Evolutionary conservation across 768 basidiomycete species (phyloP), one percentile per base, ranked within the genome.

Genomic region (Chalciporus piperatus): DNA sequence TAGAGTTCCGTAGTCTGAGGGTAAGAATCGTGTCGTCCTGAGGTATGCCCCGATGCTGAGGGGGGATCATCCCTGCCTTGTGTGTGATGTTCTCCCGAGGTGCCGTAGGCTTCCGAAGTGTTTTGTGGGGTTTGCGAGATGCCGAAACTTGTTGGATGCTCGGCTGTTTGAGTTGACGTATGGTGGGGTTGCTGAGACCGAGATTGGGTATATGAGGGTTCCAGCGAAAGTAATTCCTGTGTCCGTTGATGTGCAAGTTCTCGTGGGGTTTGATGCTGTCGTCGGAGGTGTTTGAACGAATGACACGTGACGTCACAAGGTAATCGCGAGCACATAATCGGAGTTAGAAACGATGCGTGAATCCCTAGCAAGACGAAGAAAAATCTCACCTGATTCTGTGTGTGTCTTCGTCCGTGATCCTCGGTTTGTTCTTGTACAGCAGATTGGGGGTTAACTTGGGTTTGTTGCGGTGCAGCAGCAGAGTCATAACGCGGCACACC

Each of bases 161-260:
- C 56, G 11, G 17, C 48, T 28, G 45, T 20, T 13, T 48, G 55
- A 38, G 8, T 42, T n/a, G 52, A 50, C 3, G 41, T 33, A 14
- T 1, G 30, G 11, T 39, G 37, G 19, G 51, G 23, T 19, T 55
- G 48, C 25, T 40, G 53, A 25, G 33, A 22, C 23, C 28, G 17
- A 40, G 42, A 14, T 27, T 45, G 25, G 4, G 52, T 0, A 37
- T 60, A 44, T 7, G 61, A 32, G 2, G 52, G 14, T 4, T 22
- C 5, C 6, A 57, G 28, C 1, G 62, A 58, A 17, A 66, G 63
- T 19, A 66, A 23, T n/a, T 66, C 55, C 30, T 65, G 65, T 3
- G 67, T 27, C 0, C 65, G 65, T 44, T 57, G 62, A 16, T 45
- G 62, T 9, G 57, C 40, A 7, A 66, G 48, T 3, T 46, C 57